phyloP scores from a whole-genome alignment of 2,329 filamentous ascomycete species.

The Mollisia scopiformis region DNA sequence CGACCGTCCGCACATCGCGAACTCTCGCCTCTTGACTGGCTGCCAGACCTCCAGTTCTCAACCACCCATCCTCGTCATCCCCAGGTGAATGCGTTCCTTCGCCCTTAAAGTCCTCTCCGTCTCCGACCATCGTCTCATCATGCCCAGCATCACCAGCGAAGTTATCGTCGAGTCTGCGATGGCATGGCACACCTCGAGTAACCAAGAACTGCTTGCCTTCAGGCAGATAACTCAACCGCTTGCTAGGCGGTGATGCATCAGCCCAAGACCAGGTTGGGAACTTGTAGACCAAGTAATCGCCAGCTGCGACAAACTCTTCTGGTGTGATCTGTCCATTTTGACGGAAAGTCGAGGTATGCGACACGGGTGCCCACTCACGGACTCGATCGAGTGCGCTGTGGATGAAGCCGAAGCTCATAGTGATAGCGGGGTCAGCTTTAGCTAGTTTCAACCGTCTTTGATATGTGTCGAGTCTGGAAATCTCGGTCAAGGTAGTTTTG shows the following conservation, averaged over 20 bases:
- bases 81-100: constrained; percentile 48
- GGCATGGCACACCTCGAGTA: constrained; percentile 91
- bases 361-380: constrained; percentile 89
- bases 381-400: constrained; percentile 92
- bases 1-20: constrained; percentile 82
- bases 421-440: constrained; percentile 21
- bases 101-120: constrained; percentile 67
- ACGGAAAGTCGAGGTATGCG: constrained; percentile 90
- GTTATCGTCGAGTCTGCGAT: constrained; percentile 87
- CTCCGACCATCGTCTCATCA: constrained; percentile 83
- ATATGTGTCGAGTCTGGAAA: not conserved
- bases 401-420: constrained; percentile 75
- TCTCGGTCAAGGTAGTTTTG: not conserved
- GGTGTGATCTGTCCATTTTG: constrained; percentile 94
- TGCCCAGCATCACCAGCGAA: constrained; percentile 87
- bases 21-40: constrained; percentile 77
- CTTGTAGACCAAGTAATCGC: constrained; percentile 98
- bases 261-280: constrained; percentile 99
- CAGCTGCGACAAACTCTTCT: constrained; percentile 93
- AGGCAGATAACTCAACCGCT: constrained; percentile 81
- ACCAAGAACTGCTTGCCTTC: constrained; percentile 93
- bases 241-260: constrained; percentile 79
- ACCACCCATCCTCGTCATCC: constrained; percentile 84
- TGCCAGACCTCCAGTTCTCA: constrained; percentile 80
- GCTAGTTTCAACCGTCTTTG: not conserved